A percentile compares a stretch with the other conserved stretches of the same genome.
Conservation (phyloP, 2,329 filamentous ascomycete genomes). For the Paecilomyces sp. region DNA sequence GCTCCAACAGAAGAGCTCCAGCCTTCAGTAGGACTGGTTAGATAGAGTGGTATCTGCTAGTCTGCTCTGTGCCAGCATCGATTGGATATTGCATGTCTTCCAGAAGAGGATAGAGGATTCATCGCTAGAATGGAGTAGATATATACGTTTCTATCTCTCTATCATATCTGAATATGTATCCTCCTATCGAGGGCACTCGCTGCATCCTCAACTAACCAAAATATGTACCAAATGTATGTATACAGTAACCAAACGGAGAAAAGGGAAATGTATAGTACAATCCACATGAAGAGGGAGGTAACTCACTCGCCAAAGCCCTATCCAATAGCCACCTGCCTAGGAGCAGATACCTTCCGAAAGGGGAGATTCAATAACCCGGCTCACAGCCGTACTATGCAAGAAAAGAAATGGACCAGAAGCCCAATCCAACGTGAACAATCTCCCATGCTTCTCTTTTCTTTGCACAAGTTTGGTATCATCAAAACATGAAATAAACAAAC, state of each 20-base stretch:
- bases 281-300: neutral
- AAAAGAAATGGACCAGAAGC: neutral
- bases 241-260: neutral
- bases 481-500: conserved; percentile 2
- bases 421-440: neutral
- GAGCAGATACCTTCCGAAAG: neutral
- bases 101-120: neutral
- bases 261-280: neutral
- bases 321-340: neutral
- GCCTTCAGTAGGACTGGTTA: neutral
- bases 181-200: neutral
- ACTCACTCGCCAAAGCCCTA: neutral
- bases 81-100: neutral
- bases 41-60: neutral
- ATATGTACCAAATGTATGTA: neutral
- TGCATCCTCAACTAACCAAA: neutral
- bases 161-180: neutral
- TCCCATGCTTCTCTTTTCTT: conserved; percentile 1
- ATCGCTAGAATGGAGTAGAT: neutral
- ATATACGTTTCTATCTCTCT: neutral
- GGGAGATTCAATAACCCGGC: neutral
- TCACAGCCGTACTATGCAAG: neutral
- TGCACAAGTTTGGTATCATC: conserved; percentile 12
- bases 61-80: neutral
- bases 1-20: neutral